These are phyloP conservation scores for Pelargonium cotyledonis DNA, from an alignment of 441 rosid species.

Conservation along the genomic window DNA sequence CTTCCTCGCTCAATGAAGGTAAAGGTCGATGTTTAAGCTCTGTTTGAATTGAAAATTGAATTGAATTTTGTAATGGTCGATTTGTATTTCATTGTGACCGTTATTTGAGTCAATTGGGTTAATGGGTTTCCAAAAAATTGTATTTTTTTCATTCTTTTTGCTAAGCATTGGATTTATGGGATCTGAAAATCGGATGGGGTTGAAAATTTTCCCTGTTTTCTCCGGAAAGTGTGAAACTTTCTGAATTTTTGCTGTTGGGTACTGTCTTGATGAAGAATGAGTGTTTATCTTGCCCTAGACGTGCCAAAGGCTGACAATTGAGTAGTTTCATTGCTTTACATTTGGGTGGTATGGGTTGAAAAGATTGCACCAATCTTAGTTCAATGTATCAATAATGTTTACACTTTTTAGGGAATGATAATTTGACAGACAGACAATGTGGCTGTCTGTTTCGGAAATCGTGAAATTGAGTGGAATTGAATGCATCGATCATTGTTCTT, in stretches of 20 bases:
- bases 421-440: too few relatives aligned
- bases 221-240: background rate
- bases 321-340: too few relatives aligned
- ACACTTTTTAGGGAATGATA: too few relatives aligned
- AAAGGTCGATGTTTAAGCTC: background rate
- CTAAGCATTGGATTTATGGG: background rate
- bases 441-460: too few relatives aligned
- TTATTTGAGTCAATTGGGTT: background rate
- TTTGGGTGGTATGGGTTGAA: too few relatives aligned
- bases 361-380: too few relatives aligned
- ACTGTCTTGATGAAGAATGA: background rate
- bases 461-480: too few relatives aligned
- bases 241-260: background rate
- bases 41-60: background rate
- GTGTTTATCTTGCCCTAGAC: background rate
- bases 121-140: too few relatives aligned
- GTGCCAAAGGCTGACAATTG: background rate
- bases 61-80: background rate
- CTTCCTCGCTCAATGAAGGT: background rate
- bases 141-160: too few relatives aligned
- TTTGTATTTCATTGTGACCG: background rate
- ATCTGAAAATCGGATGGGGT: background rate
- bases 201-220: background rate
- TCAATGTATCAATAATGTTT: too few relatives aligned
- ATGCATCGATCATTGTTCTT: too few relatives aligned